These are phyloP conservation scores for Juncus effusus DNA, from an alignment of 176 grass and related monocot genomes.

Conservation along the genomic window DNA sequence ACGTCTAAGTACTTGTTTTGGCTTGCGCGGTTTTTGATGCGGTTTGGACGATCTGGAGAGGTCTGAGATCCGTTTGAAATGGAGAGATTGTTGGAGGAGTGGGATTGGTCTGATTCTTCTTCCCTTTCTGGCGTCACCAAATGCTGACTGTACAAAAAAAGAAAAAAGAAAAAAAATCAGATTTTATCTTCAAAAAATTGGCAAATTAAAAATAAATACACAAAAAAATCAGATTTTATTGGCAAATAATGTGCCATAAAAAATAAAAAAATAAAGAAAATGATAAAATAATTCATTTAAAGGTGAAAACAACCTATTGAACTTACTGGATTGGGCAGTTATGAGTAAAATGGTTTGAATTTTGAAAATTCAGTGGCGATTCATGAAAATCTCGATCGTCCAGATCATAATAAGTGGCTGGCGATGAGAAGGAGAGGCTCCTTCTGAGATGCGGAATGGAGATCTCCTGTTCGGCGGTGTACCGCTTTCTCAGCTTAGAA, in stretches of 20 bases:
- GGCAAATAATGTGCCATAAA: not conserved
- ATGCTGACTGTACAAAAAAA: conserved; percentile 34
- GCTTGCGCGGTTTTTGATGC: conserved; percentile 38
- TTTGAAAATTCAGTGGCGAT: conserved; percentile 22
- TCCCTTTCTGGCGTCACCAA: conserved; percentile 38
- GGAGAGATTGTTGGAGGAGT: conserved; percentile 28
- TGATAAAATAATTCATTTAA: not conserved
- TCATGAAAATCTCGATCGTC: conserved; percentile 7
- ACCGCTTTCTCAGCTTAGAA: conserved; percentile 36
- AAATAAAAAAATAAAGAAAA: conserved; percentile 3
- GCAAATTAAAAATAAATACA: no score
- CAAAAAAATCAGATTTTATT: no score
- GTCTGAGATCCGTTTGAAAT: conserved; percentile 47
- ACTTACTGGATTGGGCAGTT: conserved; percentile 42
- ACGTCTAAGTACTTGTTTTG: conserved; percentile 54
- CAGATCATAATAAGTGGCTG: conserved; percentile 2
- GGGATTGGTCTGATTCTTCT: conserved; percentile 26
- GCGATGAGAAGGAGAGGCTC: conserved; percentile 40
- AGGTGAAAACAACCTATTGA: not conserved
- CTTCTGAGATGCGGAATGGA: conserved; percentile 26
- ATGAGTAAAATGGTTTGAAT: conserved; percentile 10
- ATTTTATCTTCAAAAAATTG: not conserved
- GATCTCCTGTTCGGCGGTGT: conserved; percentile 20
- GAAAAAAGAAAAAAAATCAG: conserved; percentile 5
- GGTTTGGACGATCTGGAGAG: conserved; percentile 42